These are phyloP conservation scores for Fraxinus floribunda DNA, from an alignment of 305 asterid species.

Conservation along the genomic window DNA sequence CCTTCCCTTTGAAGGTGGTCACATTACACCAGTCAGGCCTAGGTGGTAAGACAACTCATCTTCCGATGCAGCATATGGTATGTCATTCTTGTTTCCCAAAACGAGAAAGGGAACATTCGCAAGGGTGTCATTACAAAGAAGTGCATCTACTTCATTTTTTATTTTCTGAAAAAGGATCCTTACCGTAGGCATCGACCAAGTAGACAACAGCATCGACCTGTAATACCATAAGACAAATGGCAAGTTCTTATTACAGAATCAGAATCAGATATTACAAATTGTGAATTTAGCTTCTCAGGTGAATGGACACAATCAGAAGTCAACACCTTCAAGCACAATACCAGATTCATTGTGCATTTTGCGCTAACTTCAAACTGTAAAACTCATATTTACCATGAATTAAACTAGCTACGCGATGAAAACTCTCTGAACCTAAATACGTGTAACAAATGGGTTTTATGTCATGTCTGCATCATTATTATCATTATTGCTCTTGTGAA, in stretches of 20 bases:
- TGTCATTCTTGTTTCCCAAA: slow-evolving; percentile 46
- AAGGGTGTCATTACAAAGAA: slow-evolving; percentile 19
- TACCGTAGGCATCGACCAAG: slow-evolving; percentile 62
- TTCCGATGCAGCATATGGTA: slow-evolving; percentile 70
- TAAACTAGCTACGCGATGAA: background rate
- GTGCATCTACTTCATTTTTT: slow-evolving; percentile 32
- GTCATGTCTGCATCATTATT: background rate
- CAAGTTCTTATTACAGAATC: background rate
- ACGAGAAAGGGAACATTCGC: slow-evolving; percentile 69
- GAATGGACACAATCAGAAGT: background rate
- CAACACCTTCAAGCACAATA: background rate
- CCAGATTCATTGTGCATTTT: background rate
- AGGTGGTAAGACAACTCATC: slow-evolving; percentile 75
- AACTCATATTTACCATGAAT: background rate
- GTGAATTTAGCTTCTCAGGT: background rate
- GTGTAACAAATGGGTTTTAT: background rate
- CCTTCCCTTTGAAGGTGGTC: slow-evolving; percentile 80
- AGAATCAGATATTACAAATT: background rate
- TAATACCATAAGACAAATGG: background rate
- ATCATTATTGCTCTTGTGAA: background rate
- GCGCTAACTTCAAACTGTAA: background rate
- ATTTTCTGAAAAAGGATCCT: slow-evolving; percentile 76
- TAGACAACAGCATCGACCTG: slow-evolving; percentile 83
- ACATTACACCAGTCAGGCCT: slow-evolving; percentile 63
- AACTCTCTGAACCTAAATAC: background rate